Evolutionary conservation across 352 stramenopile genomes (phyloP).

Genomic region (Elongisporangium prolatum): DNA sequence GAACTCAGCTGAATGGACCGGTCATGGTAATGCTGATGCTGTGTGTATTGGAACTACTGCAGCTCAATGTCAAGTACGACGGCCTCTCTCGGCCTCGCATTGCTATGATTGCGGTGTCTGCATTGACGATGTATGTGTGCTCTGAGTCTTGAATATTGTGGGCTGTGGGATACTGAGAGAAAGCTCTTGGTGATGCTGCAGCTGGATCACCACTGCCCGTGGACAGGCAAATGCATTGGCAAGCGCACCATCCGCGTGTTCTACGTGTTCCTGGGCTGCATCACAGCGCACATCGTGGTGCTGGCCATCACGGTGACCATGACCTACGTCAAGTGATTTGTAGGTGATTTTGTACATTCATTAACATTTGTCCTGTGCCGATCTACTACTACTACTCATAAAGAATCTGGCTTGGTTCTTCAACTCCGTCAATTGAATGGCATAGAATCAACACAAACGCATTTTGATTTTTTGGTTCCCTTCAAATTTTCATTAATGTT

Average conservation of each 20-base stretch:
- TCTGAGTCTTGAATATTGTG: not conserved
- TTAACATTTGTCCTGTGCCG: not conserved
- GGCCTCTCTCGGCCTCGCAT: slow-evolving; percentile 65
- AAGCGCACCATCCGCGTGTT: slow-evolving; percentile 78
- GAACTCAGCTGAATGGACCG: not conserved
- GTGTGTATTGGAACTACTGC: slow-evolving; percentile 6
- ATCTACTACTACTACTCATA: too few relatives aligned
- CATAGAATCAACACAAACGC: not conserved
- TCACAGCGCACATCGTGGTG: slow-evolving; percentile 66
- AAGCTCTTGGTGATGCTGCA: slow-evolving; percentile 11
- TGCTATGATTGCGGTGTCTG: slow-evolving; percentile 80
- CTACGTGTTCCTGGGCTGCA: slow-evolving; percentile 68
- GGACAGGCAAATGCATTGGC: slow-evolving; percentile 90
- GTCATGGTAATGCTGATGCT: slow-evolving; percentile 2
- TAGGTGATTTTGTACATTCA: not conserved
- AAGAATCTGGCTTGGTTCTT: too few relatives aligned
- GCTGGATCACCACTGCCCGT: slow-evolving; percentile 91
- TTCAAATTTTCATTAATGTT: slow-evolving; percentile 15
- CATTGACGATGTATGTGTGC: slow-evolving; percentile 40
- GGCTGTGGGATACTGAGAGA: not conserved
- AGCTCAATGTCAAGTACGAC: slow-evolving; percentile 76
- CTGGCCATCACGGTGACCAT: slow-evolving; percentile 32
- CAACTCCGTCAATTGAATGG: not conserved
- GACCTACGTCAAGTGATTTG: slow-evolving; percentile 24
- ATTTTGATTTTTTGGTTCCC: slow-evolving; percentile 7